Evolutionary conservation across 140 eudicot genomes (phyloP).

Genomic region (Senecio squalidus): DNA sequence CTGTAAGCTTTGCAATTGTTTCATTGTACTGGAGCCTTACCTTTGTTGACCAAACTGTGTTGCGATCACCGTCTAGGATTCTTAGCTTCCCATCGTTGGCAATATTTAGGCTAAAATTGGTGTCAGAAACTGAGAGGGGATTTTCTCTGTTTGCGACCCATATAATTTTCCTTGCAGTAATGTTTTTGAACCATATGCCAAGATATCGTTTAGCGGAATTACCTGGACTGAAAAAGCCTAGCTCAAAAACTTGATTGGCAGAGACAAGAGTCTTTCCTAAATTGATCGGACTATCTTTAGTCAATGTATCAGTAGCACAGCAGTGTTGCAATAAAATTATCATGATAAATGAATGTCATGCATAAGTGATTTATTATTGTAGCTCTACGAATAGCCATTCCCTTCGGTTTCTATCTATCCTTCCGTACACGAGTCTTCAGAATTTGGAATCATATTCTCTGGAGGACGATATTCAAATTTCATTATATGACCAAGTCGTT

Average conservation of each 20-base stretch:
- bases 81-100: conserved; percentile 23
- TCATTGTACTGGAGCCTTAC: neutral
- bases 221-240: conserved; percentile 26
- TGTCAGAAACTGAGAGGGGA: conserved; percentile 18
- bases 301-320: conserved; percentile 4
- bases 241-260: conserved; percentile 25
- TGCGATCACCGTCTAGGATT: conserved; percentile 15
- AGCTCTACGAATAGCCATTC: neutral
- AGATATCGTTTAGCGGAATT: conserved; percentile 17
- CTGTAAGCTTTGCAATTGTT: conserved; percentile 23
- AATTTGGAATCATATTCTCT: neutral
- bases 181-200: conserved; percentile 23
- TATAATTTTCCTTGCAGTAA: neutral
- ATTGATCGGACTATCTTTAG: conserved; percentile 2
- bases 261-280: conserved; percentile 23
- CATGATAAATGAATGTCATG: conserved; percentile 5
- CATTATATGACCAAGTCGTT: conserved; percentile 1
- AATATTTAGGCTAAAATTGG: conserved; percentile 1
- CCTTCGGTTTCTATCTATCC: neutral
- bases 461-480: neutral
- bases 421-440: neutral
- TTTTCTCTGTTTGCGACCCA: conserved; percentile 33
- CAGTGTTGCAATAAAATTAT: neutral
- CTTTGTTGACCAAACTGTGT: conserved; percentile 32
- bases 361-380: conserved; percentile 11